Conservation (phyloP, 2,329 filamentous ascomycete species). For the Aspergillus proliferans region DNA sequence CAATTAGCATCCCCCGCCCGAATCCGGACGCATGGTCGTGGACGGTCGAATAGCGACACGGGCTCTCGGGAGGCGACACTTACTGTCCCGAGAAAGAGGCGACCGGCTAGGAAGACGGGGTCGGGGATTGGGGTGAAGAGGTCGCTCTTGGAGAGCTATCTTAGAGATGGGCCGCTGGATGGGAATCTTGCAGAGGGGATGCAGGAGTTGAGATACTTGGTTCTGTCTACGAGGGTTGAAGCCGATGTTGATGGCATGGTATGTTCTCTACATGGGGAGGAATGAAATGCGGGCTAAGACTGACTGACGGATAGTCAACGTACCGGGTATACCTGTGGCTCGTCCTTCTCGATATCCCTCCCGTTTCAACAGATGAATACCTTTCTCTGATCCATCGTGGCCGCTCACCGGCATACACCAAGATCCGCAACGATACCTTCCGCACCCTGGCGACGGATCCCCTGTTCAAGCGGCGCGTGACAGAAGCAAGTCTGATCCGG, state of each 20-base stretch:
- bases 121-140: slow-evolving; percentile 41
- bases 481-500: slow-evolving; percentile 88
- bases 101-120: slow-evolving; percentile 39
- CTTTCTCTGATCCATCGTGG: slow-evolving; percentile 86
- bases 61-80: slow-evolving; percentile 34
- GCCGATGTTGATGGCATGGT: slow-evolving; percentile 51
- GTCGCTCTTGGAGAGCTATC: slow-evolving; percentile 61
- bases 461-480: slow-evolving; percentile 91
- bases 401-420: slow-evolving; percentile 88
- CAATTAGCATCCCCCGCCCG: slow-evolving; percentile 4
- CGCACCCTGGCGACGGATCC: slow-evolving; percentile 93
- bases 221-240: slow-evolving; percentile 45
- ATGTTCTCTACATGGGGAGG: slow-evolving; percentile 8
- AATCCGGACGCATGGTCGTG: slow-evolving; percentile 41
- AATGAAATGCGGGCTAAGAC: slow-evolving; percentile 4
- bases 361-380: slow-evolving; percentile 81
- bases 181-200: slow-evolving; percentile 51
- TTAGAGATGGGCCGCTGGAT: slow-evolving; percentile 72
- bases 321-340: slow-evolving; percentile 95
- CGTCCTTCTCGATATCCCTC: slow-evolving; percentile 79
- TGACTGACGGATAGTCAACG: slow-evolving; percentile 59
- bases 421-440: slow-evolving; percentile 98
- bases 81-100: slow-evolving; percentile 22
- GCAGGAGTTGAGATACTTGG: slow-evolving; percentile 43
- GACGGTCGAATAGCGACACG: slow-evolving; percentile 68